Evolutionary conservation across 2,329 filamentous ascomycete species (phyloP), one percentile per base, ranked within the genome.

Genomic region (Cytospora chrysosperma): DNA sequence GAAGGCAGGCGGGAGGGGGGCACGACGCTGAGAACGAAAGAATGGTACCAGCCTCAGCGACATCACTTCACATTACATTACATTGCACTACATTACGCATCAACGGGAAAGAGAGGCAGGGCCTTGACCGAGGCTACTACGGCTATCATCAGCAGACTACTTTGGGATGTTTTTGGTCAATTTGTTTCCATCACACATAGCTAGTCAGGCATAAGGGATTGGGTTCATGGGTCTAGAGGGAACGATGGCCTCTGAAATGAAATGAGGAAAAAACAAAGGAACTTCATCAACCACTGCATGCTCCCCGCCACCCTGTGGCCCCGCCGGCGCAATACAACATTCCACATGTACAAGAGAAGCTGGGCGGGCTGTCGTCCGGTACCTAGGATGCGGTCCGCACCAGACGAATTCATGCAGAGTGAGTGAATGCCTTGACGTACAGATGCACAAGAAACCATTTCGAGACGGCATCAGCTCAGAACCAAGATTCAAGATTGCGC

Each of bases 231-330:
- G 34, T 49, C 34, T 17, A 19, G 49, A 10, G 24, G 62, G 62
- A 56, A 52, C 52, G 28, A 60, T 30, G 34, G 49, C 40, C 40
- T 54, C 51, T 64, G 43, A 43, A 56, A 61, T 56, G 27, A 27
- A 13, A 61, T n/a, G n/a, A n/a, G n/a, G n/a, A n/a, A n/a, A n/a
- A n/a, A n/a, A n/a, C n/a, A 13, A 61, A 19, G 24, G 27, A 17
- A 53, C 51, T 4, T 55, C 37, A 30, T 47, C 40, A 15, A 32
- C 30, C 32, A 2, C 27, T 51, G 43, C 17, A n/a, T 54, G 10
- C 32, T 34, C 19, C 32, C 8, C 51, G 19, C 13, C n/a, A 34
- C 13, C 26, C 10, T 34, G 27, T 19, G 17, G 17, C 15, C 27
- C 34, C n/a, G n/a, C n/a, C n/a, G n/a, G n/a, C n/a, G n/a, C n/a